Percentiles rank a stretch among this genome's conserved stretches.
Conservation (phyloP, 306 rosid genomes). For the Senna siamea region DNA sequence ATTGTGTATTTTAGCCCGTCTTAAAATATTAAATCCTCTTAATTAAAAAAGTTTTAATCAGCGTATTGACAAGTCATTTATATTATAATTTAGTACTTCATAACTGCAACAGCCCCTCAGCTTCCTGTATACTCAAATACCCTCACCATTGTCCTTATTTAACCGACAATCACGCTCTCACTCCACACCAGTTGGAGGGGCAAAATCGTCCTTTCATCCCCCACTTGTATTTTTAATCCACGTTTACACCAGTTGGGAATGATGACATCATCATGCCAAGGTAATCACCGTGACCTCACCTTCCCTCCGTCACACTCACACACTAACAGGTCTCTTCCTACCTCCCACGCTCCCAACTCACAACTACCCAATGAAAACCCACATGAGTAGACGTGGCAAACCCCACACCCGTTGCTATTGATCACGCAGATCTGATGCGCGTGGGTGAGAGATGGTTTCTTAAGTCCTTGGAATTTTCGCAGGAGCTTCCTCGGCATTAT, state of each 20-base stretch:
- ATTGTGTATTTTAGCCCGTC: too few relatives aligned
- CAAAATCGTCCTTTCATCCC: neutral
- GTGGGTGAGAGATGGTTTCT: neutral
- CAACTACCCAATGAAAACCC: too few relatives aligned
- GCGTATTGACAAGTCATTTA: too few relatives aligned
- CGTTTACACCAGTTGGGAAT: too few relatives aligned
- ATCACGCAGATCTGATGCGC: neutral
- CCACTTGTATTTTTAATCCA: neutral
- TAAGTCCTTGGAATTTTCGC: neutral
- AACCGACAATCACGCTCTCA: neutral
- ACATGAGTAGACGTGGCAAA: neutral
- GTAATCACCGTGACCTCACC: slow-evolving; percentile 6
- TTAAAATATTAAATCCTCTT: too few relatives aligned
- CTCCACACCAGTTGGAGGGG: neutral
- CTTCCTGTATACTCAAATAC: neutral
- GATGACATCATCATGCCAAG: neutral
- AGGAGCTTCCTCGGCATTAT: neutral
- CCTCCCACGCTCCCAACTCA: neutral
- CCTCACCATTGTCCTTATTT: neutral
- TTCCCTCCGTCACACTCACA: neutral
- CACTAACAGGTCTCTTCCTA: neutral
- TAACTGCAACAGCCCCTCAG: too few relatives aligned
- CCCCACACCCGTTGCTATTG: neutral
- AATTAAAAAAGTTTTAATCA: too few relatives aligned
- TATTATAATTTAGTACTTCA: too few relatives aligned